Percentiles rank a stretch among this genome's conserved stretches.
Evolutionary conservation across 257 asterid species (phyloP).

Genomic region (Solanum habrochaites): DNA sequence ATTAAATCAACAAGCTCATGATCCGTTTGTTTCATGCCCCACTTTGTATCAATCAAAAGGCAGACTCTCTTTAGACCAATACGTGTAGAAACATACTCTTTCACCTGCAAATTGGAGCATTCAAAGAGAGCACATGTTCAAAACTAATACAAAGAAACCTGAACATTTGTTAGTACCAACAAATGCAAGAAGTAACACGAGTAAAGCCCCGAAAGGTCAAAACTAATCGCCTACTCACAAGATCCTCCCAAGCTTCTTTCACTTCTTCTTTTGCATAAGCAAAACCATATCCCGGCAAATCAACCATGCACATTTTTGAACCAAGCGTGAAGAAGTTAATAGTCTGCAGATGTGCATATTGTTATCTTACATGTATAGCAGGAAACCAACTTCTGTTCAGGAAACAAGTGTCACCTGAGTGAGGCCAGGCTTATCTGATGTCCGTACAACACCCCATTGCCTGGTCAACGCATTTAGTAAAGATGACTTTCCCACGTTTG

Average conservation of each 20-base stretch:
- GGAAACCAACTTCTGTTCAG: not conserved
- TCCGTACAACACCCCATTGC: constrained; percentile 96
- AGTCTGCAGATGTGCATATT: constrained; percentile 37
- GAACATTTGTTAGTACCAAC: not conserved
- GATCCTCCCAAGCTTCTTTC: constrained; percentile 97
- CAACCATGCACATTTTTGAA: constrained; percentile 71
- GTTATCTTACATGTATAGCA: constrained; percentile 4
- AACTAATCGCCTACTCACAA: constrained; percentile 50
- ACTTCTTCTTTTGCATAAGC: constrained; percentile 96
- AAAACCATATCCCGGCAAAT: constrained; percentile 99
- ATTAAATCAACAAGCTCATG: constrained; percentile 74
- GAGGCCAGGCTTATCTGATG: constrained; percentile 98
- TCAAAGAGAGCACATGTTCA: not conserved
- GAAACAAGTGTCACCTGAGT: constrained; percentile 57
- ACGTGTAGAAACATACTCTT: constrained; percentile 88
- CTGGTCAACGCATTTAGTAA: constrained; percentile 82
- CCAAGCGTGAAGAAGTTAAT: constrained; percentile 85
- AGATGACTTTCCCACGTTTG: constrained; percentile 97
- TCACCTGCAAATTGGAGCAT: constrained; percentile 49
- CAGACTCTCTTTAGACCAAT: constrained; percentile 72
- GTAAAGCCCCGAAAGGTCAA: not conserved
- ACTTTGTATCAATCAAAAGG: constrained; percentile 88
- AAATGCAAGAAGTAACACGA: constrained; percentile 1
- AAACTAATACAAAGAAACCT: not conserved
- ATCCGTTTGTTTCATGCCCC: constrained; percentile 99